These are phyloP conservation scores for Ganoderma meredithae DNA, from an alignment of 1,284 basidiomycete species.

Conservation along the genomic window DNA sequence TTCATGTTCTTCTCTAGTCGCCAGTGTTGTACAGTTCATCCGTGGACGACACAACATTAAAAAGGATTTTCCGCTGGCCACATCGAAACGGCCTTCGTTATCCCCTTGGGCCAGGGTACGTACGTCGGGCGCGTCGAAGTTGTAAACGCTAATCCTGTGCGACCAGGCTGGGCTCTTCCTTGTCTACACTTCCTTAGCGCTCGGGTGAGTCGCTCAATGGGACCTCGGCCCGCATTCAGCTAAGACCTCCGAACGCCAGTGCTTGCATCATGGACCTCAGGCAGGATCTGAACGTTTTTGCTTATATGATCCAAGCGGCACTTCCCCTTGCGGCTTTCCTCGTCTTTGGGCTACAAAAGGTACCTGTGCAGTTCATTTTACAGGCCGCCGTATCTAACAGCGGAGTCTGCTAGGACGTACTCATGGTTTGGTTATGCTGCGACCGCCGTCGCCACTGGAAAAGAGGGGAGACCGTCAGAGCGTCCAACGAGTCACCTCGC, in stretches of 20 bases:
- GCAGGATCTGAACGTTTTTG: slow-evolving; percentile 42
- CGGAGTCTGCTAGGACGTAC: slow-evolving; percentile 44
- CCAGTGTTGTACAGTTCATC: slow-evolving; percentile 46
- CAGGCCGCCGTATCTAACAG: background rate
- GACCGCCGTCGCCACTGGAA: slow-evolving; percentile 25
- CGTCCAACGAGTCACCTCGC: slow-evolving; percentile 11
- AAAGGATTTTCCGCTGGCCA: slow-evolving; percentile 51
- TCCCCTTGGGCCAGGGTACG: slow-evolving; percentile 43
- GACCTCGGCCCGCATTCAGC: background rate
- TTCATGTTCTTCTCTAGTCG: slow-evolving; percentile 36
- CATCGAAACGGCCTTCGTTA: slow-evolving; percentile 41
- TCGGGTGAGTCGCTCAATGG: slow-evolving; percentile 20
- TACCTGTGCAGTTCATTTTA: slow-evolving; percentile 27
- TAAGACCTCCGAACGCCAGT: slow-evolving; percentile 33
- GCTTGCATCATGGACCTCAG: slow-evolving; percentile 52
- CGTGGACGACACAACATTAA: slow-evolving; percentile 45
- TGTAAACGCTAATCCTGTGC: background rate
- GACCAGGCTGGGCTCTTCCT: slow-evolving; percentile 45
- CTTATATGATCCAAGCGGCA: slow-evolving; percentile 61
- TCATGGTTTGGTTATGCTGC: slow-evolving; percentile 46
- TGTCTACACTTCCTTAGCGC: slow-evolving; percentile 27
- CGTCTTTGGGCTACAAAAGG: slow-evolving; percentile 57
- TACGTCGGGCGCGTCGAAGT: background rate
- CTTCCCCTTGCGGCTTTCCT: slow-evolving; percentile 54
- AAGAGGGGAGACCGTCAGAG: slow-evolving; percentile 13